Evolutionary conservation across 768 basidiomycete genomes (phyloP), one percentile per base, ranked within the genome.

Genomic region (Leccinum olivaceopallidum): DNA sequence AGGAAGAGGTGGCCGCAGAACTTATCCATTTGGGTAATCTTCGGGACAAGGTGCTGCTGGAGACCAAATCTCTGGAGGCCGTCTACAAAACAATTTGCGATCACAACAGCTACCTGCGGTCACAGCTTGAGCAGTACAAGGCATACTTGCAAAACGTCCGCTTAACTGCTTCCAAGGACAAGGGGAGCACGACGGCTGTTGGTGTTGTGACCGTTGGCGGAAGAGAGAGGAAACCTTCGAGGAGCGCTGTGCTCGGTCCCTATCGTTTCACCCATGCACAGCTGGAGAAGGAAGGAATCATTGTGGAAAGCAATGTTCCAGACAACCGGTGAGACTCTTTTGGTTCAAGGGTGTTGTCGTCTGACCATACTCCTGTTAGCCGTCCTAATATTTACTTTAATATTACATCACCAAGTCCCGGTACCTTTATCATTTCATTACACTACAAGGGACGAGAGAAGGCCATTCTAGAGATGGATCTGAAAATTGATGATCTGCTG

Each of bases 71-170:
- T 18, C 82, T 99, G 59, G 97, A 98, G 63, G 90, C 94, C 6
- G 97, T 99, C 28, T 99, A 95, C 86, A 97, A 98, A 85, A 99
- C 96, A 20, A 99, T 99, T 66, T 90, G 95, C 74, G 97, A 98
- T 73, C 97, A 99, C 79, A 99, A 99, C 80, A 93, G 93, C 73
- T 99, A 98, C 75, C 81, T 99, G 75, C 85, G 96, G 52, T 87
- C 87, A 32, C 97, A 99, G 77, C 84, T 99, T 64, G 97, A 99
- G 76, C 95, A 98, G 80, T 99, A 99, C 85, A 99, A 99, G 79
- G 95, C 95, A 10, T 99, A 99, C 75, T 81, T 99, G 16, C 94
- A 96, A 79, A 99, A 99, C 72, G 97, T 98, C 28, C 90, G 97
- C 18, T 53, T 95, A 60, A 95, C 90, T 8, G 85, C 93, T 51